Conservation (phyloP, 192 early-diverging fungal genomes). For the Linnemannia zychae region DNA sequence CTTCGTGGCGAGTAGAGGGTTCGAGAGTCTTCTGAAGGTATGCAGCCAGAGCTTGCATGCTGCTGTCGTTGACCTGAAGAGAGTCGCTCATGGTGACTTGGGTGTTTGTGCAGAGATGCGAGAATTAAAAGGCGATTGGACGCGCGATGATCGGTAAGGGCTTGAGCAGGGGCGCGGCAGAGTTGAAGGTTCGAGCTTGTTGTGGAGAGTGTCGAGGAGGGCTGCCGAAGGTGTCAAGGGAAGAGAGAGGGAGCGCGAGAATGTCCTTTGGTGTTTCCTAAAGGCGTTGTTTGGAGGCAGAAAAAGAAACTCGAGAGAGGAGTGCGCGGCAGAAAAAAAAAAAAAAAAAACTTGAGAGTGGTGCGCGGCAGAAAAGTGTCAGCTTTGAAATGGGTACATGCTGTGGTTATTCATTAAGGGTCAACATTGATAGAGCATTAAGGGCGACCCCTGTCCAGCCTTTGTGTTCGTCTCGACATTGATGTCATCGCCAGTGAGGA, state of each 20-base stretch:
- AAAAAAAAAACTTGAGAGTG: too few relatives aligned
- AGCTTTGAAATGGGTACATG: not conserved
- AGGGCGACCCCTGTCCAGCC: not conserved
- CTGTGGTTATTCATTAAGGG: not conserved
- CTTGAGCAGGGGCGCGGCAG: too few relatives aligned
- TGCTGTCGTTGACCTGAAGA: slow-evolving; percentile 67
- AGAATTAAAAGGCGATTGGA: not conserved
- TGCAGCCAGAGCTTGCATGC: slow-evolving; percentile 61
- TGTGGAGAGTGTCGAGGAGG: too few relatives aligned
- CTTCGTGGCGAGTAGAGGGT: slow-evolving; percentile 67
- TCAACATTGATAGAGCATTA: not conserved
- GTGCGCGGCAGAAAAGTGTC: too few relatives aligned
- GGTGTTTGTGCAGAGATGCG: not conserved
- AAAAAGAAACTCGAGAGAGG: too few relatives aligned
- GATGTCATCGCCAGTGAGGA: not conserved
- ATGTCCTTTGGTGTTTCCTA: too few relatives aligned
- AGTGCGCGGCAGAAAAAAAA: too few relatives aligned
- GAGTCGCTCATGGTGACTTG: slow-evolving; percentile 22
- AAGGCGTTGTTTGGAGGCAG: too few relatives aligned
- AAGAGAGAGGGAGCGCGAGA: too few relatives aligned
- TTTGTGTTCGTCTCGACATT: not conserved
- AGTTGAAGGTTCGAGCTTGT: too few relatives aligned
- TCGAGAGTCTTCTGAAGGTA: slow-evolving; percentile 74
- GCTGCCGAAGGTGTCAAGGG: too few relatives aligned
- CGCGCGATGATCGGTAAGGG: not conserved